Evolutionary conservation across 2,329 filamentous ascomycete genomes (phyloP).

Genomic region (Aspergillus jensenii): DNA sequence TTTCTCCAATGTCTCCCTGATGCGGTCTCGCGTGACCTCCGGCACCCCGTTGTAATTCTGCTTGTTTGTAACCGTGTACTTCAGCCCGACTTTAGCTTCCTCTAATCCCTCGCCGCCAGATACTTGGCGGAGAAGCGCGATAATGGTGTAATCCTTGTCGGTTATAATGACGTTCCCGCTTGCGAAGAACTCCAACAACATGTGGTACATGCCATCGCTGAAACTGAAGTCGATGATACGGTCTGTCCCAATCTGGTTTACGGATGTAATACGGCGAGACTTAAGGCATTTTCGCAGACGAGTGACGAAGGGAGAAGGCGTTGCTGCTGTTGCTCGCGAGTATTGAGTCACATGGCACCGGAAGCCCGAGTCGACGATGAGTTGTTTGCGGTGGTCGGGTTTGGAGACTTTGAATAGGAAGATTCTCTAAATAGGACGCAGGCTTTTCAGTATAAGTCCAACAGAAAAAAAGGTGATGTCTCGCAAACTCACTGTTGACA

Average conservation of each 20-base stretch:
- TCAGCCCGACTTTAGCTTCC: slow-evolving; percentile 71
- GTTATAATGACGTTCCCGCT: slow-evolving; percentile 93
- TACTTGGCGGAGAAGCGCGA: slow-evolving; percentile 78
- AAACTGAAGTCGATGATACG: slow-evolving; percentile 90
- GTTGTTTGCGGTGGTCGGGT: slow-evolving; percentile 81
- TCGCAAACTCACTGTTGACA: slow-evolving; percentile 66
- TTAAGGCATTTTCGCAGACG: slow-evolving; percentile 85
- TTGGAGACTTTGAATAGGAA: slow-evolving; percentile 94
- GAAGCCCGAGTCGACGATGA: slow-evolving; percentile 93
- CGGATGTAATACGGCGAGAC: slow-evolving; percentile 76
- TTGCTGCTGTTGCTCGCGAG: slow-evolving; percentile 77
- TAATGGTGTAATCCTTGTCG: slow-evolving; percentile 76
- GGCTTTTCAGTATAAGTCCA: neutral
- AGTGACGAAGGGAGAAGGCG: slow-evolving; percentile 81
- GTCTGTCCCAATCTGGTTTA: slow-evolving; percentile 88
- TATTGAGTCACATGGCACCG: slow-evolving; percentile 93
- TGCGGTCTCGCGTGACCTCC: slow-evolving; percentile 68
- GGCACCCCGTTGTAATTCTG: slow-evolving; percentile 81
- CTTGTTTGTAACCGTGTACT: slow-evolving; percentile 76
- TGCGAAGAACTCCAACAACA: slow-evolving; percentile 96
- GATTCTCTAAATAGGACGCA: slow-evolving; percentile 61
- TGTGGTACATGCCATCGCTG: slow-evolving; percentile 81
- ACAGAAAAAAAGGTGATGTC: neutral
- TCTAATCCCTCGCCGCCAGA: slow-evolving; percentile 81
- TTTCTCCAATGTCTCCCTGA: slow-evolving; percentile 67